Evolutionary conservation across 805 yeast species (phyloP), one percentile per base, ranked within the genome.

Genomic region (Suhomyces sp.): DNA sequence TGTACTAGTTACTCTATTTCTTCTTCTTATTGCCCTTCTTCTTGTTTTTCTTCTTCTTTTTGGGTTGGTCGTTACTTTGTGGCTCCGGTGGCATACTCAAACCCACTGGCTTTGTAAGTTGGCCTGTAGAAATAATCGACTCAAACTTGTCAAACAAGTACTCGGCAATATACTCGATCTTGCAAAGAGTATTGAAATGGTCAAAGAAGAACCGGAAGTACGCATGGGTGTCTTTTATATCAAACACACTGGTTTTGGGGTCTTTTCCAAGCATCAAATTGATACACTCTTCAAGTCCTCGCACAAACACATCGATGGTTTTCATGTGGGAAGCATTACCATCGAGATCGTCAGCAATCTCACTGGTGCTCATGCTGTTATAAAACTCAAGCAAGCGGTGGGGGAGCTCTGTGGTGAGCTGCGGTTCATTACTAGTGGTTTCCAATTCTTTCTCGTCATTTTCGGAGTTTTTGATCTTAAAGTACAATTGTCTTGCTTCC

Each of bases 401-500:
- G 13, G 42, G 42, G 8, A 38, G 12, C 17, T 38, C 42, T 2
- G 24, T 5, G 13, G 22, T 19, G 23, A 38, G 42, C 23, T 38
- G 22, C 8, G 42, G 36, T n/a, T n/a, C 36, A n/a, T 6, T 33
- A 6, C 1, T 12, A 7, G 31, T 29, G 31, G 36, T 2, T 33
- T 33, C 36, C 36, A 33, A 33, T n/a, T 33, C 17, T 1, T 33
- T n/a, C 2, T 33, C 36, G 13, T 48, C 54, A 22, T 55, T 52
- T 33, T 51, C 56, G 38, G 60, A 56, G 41, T 56, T 63, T 50
- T 68, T 65, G 33, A 64, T 52, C 52, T 60, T 59, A 58, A 82
- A 83, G 58, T 81, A 86, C 5, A 87, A 60, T 44, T 77, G 79
- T 55, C 85, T 74, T 0, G 91, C 90, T 49, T 83, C 88, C 0